Conservation (phyloP, 805 yeast species). For the Ogataea polymorpha region DNA sequence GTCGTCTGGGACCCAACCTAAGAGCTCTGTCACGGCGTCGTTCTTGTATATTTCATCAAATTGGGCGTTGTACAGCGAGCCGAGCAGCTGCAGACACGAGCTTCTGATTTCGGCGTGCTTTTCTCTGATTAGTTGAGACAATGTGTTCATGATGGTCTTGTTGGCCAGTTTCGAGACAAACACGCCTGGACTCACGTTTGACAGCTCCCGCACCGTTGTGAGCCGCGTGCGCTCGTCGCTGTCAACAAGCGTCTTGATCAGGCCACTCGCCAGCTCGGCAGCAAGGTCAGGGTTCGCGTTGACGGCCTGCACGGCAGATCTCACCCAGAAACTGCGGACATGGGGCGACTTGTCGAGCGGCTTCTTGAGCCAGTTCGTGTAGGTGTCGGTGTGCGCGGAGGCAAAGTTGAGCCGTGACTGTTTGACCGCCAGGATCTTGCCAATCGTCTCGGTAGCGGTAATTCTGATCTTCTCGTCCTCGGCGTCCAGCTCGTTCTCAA, state of each 20-base stretch:
- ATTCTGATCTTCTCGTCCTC: constrained; percentile 60
- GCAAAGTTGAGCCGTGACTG: constrained; percentile 57
- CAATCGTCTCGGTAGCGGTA: constrained; percentile 71
- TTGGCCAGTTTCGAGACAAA: constrained; percentile 49
- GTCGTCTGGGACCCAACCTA: constrained; percentile 59
- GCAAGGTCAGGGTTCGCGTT: constrained; percentile 42
- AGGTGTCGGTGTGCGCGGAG: constrained; percentile 54
- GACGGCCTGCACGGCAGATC: constrained; percentile 49
- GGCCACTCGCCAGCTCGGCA: constrained; percentile 51
- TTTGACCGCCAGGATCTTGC: constrained; percentile 52
- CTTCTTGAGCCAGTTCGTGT: constrained; percentile 71
- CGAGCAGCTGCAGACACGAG: constrained; percentile 51
- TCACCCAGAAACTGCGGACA: constrained; percentile 72
- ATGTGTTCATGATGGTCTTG: constrained; percentile 46
- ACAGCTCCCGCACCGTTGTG: constrained; percentile 52
- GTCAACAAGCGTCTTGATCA: constrained; percentile 70
- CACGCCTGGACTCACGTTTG: constrained; percentile 42
- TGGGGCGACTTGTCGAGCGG: constrained; percentile 61
- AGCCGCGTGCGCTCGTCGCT: constrained; percentile 70
- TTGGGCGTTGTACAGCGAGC: constrained; percentile 52
- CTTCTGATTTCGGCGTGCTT: constrained; percentile 62
- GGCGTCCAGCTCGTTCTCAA: constrained; percentile 77
- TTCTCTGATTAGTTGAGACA: constrained; percentile 69
- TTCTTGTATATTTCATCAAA: constrained; percentile 29
- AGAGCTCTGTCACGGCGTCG: constrained; percentile 30